Conservation (phyloP, 2,329 filamentous ascomycete species). For the Tolypocladium tundrense region DNA sequence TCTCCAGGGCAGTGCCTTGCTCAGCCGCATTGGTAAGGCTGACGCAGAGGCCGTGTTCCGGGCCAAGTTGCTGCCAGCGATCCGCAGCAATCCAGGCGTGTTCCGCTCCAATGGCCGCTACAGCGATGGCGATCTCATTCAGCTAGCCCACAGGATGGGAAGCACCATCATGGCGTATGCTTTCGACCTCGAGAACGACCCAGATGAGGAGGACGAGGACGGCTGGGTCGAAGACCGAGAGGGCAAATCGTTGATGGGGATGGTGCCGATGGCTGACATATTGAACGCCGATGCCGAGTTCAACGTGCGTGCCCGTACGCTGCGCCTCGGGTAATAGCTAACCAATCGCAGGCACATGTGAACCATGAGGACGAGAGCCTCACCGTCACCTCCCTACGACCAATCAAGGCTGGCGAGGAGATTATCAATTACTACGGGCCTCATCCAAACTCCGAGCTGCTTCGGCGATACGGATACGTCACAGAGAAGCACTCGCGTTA, state of each 20-base stretch:
- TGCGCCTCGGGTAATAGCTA: not conserved
- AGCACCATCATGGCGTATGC: constrained; percentile 89
- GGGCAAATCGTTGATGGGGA: constrained; percentile 56
- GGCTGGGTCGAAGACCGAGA: constrained; percentile 57
- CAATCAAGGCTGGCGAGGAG: constrained; percentile 62
- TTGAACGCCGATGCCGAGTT: constrained; percentile 84
- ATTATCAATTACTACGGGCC: constrained; percentile 86
- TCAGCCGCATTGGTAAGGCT: constrained; percentile 64
- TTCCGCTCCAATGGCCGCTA: constrained; percentile 28
- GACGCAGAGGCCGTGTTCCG: constrained; percentile 62
- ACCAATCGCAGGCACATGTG: constrained; percentile 33
- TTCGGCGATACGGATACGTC: constrained; percentile 82
- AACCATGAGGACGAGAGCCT: constrained; percentile 46
- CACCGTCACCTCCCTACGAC: constrained; percentile 60
- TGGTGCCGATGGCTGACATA: constrained; percentile 86
- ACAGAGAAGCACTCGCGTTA: constrained; percentile 66
- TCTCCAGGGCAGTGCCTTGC: constrained; percentile 68
- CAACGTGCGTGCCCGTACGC: constrained; percentile 44
- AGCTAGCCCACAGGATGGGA: constrained; percentile 67
- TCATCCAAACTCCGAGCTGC: constrained; percentile 69
- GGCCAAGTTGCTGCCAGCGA: constrained; percentile 37
- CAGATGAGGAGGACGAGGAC: constrained; percentile 48
- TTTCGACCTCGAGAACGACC: constrained; percentile 62
- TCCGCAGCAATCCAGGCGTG: constrained; percentile 32
- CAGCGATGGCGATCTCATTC: constrained; percentile 34